Evolutionary conservation across 352 stramenopile genomes (phyloP), one percentile per base, ranked within the genome.

Genomic region (Thalassiosira oceanica): DNA sequence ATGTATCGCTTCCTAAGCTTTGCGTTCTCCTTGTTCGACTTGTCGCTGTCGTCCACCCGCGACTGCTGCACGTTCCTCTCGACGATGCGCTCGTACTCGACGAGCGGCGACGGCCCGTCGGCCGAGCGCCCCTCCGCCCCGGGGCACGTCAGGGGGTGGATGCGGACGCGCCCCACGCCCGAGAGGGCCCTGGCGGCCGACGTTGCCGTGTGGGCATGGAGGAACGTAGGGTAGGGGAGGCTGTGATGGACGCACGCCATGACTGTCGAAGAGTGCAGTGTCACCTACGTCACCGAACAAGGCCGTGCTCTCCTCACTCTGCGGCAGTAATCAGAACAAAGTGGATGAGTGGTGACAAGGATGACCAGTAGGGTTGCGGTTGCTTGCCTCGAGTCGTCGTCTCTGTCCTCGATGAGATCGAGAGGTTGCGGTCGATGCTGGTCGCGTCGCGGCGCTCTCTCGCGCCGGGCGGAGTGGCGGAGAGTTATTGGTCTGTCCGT

Each of bases 1-100:
- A 87, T 88, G 41, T 79, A 86, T 43, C 82, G 81, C 48, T 91
- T 91, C 35, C 80, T 64, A 2, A 77, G n/a, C 36, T 88, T 80
- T 23, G 78, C 78, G 10, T 74, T 72, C 23, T 70, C 45, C 27
- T 74, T 49, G 11, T 37, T 56, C 23, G 23, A 45, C 26, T 65
- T 51, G 0, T 24, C 16, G 21, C 20, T 39, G 6, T 55, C 31
- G 18, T 58, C 31, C 3, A 80, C 67, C 8, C 50, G 20, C 21
- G 73, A 67, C 73, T 87, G 79, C 53, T 84, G 42, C 31, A 72
- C 61, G 43, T 72, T 83, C 56, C 82, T 87, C 18, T 29, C 52
- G 16, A 78, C 45, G 56, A 90, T 86, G 29, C 51, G 55, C 16
- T 35, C 54, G 50, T 76, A 89, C 28, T 74, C 52, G 1, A 53